Conservation (phyloP, 169 alveolate species). For the Plasmodium gallinaceum region DNA sequence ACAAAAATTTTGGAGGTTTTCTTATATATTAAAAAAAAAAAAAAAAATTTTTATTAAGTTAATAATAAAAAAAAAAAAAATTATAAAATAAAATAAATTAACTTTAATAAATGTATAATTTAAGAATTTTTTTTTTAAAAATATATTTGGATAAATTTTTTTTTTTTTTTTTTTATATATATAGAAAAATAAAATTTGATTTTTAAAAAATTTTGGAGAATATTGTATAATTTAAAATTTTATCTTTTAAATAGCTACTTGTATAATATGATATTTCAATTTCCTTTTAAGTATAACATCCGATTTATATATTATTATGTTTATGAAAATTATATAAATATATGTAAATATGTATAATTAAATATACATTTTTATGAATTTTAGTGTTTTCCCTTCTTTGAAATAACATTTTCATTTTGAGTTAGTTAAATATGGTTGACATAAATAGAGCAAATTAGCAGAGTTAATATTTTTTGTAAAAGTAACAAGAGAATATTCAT, state of each 20-base stretch:
- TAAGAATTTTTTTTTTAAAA: too few relatives aligned
- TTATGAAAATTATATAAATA: too few relatives aligned
- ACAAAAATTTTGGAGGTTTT: not conserved
- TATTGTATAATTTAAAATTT: too few relatives aligned
- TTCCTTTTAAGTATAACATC: too few relatives aligned
- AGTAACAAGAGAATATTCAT: slow-evolving; percentile 68
- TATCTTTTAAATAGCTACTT: too few relatives aligned
- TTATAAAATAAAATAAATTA: too few relatives aligned
- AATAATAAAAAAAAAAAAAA: too few relatives aligned
- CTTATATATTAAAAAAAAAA: not conserved
- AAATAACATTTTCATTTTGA: not conserved
- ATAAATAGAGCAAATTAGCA: slow-evolving; percentile 65
- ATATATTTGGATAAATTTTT: not conserved
- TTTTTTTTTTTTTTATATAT: not conserved
- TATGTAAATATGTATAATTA: too few relatives aligned
- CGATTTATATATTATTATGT: too few relatives aligned
- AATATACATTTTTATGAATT: too few relatives aligned
- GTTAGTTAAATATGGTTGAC: slow-evolving; percentile 58
- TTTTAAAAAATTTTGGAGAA: not conserved
- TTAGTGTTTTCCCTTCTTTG: not conserved
- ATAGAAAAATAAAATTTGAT: not conserved
- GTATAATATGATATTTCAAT: too few relatives aligned
- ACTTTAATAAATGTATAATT: too few relatives aligned
- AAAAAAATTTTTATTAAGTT: not conserved
- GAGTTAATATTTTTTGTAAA: slow-evolving; percentile 72